Evolutionary conservation across 2,329 filamentous ascomycete species (phyloP).

Genomic region (Colletotrichum musae): DNA sequence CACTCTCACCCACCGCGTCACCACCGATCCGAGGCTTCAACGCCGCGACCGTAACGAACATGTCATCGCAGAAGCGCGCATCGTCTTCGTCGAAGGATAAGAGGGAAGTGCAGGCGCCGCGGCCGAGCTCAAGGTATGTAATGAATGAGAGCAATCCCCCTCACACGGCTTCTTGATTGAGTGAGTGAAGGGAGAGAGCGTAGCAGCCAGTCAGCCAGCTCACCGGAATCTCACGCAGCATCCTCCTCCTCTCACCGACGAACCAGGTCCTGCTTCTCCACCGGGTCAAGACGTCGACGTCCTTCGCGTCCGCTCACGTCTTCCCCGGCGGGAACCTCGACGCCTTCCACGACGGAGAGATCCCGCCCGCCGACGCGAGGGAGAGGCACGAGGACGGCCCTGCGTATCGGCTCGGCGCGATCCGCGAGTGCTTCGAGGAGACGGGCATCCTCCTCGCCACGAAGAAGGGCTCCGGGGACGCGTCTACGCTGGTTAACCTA

Average conservation of each 20-base stretch:
- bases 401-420: slow-evolving; percentile 84
- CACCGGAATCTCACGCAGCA: slow-evolving; percentile 47
- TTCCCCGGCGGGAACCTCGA: slow-evolving; percentile 94
- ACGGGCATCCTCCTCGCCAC: slow-evolving; percentile 86
- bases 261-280: slow-evolving; percentile 93
- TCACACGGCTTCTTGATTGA: too few relatives aligned
- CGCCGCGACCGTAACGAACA: slow-evolving; percentile 9
- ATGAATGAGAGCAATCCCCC: too few relatives aligned
- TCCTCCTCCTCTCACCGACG: slow-evolving; percentile 86
- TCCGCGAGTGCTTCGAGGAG: slow-evolving; percentile 96
- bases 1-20: slow-evolving; percentile 7
- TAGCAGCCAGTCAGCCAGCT: slow-evolving; percentile 15
- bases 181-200: too few relatives aligned
- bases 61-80: slow-evolving; percentile 33
- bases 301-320: slow-evolving; percentile 93
- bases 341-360: slow-evolving; percentile 78
- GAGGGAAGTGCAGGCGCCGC: slow-evolving; percentile 58
- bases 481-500: slow-evolving; percentile 73
- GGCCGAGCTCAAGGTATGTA: slow-evolving; percentile 74
- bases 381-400: slow-evolving; percentile 78
- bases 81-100: slow-evolving; percentile 43
- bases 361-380: slow-evolving; percentile 61
- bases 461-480: slow-evolving; percentile 49
- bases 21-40: neutral
- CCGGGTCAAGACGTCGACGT: slow-evolving; percentile 84